phyloP scores from a whole-genome alignment of 805 yeast species.

The Barnettozyma salicaria region DNA sequence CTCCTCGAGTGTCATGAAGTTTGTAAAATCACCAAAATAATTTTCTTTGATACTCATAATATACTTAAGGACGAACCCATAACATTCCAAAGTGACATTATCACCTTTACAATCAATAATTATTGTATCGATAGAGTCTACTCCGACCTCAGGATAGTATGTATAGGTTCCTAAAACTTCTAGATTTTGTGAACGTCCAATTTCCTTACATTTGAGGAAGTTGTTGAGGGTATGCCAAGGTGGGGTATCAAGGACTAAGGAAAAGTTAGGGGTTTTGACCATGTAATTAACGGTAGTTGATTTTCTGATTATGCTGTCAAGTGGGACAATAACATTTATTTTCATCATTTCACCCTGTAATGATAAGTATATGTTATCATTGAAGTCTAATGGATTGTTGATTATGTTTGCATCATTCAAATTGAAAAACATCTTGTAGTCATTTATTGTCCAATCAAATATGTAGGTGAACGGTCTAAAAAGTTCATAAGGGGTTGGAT shows the following conservation, averaged over 20 bases:
- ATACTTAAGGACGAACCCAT: constrained; percentile 75
- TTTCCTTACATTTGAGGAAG: constrained; percentile 53
- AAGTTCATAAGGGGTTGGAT: constrained; percentile 62
- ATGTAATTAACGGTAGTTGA: constrained; percentile 46
- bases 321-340: constrained; percentile 50
- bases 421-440: constrained; percentile 61
- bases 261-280: constrained; percentile 51
- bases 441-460: constrained; percentile 53
- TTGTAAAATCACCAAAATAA: constrained; percentile 82
- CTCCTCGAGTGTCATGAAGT: constrained; percentile 83
- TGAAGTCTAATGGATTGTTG: constrained; percentile 80
- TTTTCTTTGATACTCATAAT: constrained; percentile 75
- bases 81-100: constrained; percentile 60
- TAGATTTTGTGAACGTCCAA: constrained; percentile 67
- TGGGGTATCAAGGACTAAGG: constrained; percentile 68
- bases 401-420: constrained; percentile 85
- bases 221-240: constrained; percentile 86
- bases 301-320: constrained; percentile 45
- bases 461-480: constrained; percentile 68
- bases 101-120: constrained; percentile 60
- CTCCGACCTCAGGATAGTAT: constrained; percentile 49
- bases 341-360: constrained; percentile 57
- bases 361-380: constrained; percentile 71
- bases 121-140: constrained; percentile 65
- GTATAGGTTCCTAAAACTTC: constrained; percentile 60